Base-by-base conservation (phyloP, 495 filamentous ascomycete genomes). In the Pseudomonodictys pantanalensis region DNA sequence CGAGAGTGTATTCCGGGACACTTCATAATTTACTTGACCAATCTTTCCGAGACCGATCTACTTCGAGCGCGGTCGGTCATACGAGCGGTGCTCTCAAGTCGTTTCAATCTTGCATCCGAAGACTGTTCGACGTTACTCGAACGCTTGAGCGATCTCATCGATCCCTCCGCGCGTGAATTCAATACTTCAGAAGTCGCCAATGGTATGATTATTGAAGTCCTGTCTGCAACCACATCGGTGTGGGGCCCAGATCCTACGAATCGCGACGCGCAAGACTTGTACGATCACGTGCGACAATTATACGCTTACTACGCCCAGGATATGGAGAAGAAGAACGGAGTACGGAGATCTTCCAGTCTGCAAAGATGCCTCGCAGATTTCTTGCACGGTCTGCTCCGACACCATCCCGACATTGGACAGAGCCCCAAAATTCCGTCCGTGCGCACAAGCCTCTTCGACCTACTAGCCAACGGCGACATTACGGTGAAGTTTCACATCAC, bases 131-230 rank as follows among this genome's bases (percentile, higher is more conserved):
- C 52, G 23, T 69, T 87, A n/a, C 51, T 84, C 11, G 62, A 78
- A 33, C 69, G 83, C 50, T 52, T 85, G n/a, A 78, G 75, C 41
- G 75, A 86, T 18, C 78, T 91, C 11, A 77, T 96, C 7, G 76
- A 59, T 47, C 61, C 61, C 9, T 23, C 6, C 17, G 52, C 59
- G 1, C 53, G 54, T 24, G 59, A 82, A 26, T 81, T 86, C 65
- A 81, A 86, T 56, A 81, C 85, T 32, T 95, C 89, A 35, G 95
- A 98, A 74, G 84, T 85, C 35, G 82, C 88, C 8, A 73, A 90
- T 35, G 77, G 79, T 25, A 66, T 88, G 45, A 86, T 86, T 56
- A 76, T 97, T 25, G 83, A 87, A 46, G 74, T 89, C 60, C 79
- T 97, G 77, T 77, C 77, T 47, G 78, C 81, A 56, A 79, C 92